Evolutionary conservation across 257 asterid species (phyloP), one percentile per base, ranked within the genome.

Genomic region (Nicotiana noctiflora): DNA sequence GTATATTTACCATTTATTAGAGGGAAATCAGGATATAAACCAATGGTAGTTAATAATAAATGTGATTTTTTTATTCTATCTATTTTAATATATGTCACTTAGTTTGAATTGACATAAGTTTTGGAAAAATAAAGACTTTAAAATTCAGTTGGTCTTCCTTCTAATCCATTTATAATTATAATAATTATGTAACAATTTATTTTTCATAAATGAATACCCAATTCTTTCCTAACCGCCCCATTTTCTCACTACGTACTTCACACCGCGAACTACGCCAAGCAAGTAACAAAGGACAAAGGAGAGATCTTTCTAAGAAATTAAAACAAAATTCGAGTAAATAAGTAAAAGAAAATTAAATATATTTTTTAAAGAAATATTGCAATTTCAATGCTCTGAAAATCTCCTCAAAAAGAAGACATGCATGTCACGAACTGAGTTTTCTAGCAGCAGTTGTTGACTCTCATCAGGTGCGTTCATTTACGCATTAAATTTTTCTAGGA

Each of bases 371-470:
- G 15, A 59, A 59, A 9, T 56, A 6, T 57, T 59, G 14, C 23
- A 59, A 59, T 59, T 25, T 59, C 64, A 59, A 19, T 59, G 29
- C 64, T n/a, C 14, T 57, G 64, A 56, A 56, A 18, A 56, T 56
- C 62, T 56, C 62, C 25, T 52, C 4, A 55, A 55, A 57, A 57
- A 8, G 63, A 57, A 57, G 37, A 23, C 81, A 76, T 82, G 84
- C 82, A 65, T 74, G 75, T 85, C 84, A 83, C 79, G 56, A 31
- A 44, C 74, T 6, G 70, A 72, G 59, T 59, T 72, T 77, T 75
- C 31, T 59, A 59, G 80, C 80, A 63, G 81, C 85, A 75, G 74
- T 52, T 80, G 77, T 86, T 86, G 88, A 83, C 44, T 55, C 19
- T 21, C 56, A 55, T 44, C 8, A 61, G 66, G 66, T 61, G 31